phyloP scores from a whole-genome alignment of 495 filamentous ascomycete species.

The Pseudevernia furfuracea region DNA sequence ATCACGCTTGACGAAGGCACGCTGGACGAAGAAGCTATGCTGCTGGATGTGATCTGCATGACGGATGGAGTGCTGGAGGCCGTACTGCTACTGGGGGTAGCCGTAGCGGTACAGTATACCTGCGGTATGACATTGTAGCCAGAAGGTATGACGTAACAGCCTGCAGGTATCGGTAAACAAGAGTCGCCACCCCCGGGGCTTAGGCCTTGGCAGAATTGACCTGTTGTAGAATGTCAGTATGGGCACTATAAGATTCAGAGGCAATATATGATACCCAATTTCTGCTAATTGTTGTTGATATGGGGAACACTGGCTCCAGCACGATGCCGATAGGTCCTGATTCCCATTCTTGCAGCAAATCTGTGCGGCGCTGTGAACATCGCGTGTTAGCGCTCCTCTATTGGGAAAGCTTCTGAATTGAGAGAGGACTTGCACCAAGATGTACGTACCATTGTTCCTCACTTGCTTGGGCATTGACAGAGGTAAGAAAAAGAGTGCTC shows the following conservation, averaged over 20 bases:
- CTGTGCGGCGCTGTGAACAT: background rate
- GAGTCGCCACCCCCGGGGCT: background rate
- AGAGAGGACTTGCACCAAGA: background rate
- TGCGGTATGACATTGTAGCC: conserved; percentile 7
- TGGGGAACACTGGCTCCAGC: conserved; percentile 2
- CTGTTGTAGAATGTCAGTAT: background rate
- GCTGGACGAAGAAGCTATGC: background rate
- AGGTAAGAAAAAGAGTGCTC: background rate
- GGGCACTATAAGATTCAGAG: background rate
- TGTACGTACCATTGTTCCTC: background rate
- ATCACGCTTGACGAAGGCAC: background rate
- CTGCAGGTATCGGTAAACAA: conserved; percentile 5
- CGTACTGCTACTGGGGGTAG: background rate
- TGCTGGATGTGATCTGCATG: background rate
- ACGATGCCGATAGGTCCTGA: background rate
- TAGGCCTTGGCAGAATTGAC: background rate
- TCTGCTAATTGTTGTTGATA: background rate
- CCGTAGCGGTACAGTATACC: background rate
- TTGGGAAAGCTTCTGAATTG: background rate
- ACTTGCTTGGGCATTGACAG: background rate
- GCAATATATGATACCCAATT: background rate
- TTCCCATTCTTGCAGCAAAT: background rate
- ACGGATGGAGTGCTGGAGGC: background rate
- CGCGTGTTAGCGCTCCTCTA: background rate
- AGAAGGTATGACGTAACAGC: conserved; percentile 9